Evolutionary conservation across 2,329 filamentous ascomycete genomes (phyloP), one percentile per base, ranked within the genome.

Genomic region (Dothideomycetes sp.): DNA sequence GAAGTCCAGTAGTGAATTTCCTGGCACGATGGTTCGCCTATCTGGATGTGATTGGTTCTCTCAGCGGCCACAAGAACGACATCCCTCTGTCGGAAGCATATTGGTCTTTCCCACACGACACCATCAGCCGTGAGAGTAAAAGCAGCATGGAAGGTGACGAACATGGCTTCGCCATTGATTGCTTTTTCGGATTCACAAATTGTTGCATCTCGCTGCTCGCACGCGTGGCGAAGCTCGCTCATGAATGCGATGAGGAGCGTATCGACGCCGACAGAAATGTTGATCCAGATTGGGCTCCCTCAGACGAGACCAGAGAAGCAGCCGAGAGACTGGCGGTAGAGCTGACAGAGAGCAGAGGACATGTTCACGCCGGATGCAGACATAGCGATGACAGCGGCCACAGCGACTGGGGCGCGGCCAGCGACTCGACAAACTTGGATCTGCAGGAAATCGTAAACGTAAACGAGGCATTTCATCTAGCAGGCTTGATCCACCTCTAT

Each of bases 1-100:
- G 54, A 2, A 36, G 38, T 52, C 66, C 75, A 52, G 68, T 84
- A 40, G 71, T 79, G 39, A 80, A 81, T 38, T 91, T 93, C 53
- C 69, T 91, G 8, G 79, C 76, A 48, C 77, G 82, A 43, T 93
- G 85, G 85, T 81, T 91, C 47, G 81, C 81, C 2, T 91, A 91
- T 58, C 70, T 93, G 15, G 84, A 91, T 52, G 77, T 91, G 1
- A 65, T 91, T 40, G 85, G 84, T 17, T 79, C 76, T 31, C 65
- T 93, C 18, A 79, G 65, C 40, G 82, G 81, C 12, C 31, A 61
- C 45, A 61, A 62, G 37, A 63, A 63, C 37, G 60, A 65, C 42
- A 52, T 53, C 27, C 64, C 65, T 0, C 52, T 70, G 2, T 58
- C 56, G 32, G 58, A 56, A 14, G 50, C 51, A 30, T 69, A 69